Conservation (phyloP, 371 early-diverging fungal genomes). For the Apophysomyces sp. region DNA sequence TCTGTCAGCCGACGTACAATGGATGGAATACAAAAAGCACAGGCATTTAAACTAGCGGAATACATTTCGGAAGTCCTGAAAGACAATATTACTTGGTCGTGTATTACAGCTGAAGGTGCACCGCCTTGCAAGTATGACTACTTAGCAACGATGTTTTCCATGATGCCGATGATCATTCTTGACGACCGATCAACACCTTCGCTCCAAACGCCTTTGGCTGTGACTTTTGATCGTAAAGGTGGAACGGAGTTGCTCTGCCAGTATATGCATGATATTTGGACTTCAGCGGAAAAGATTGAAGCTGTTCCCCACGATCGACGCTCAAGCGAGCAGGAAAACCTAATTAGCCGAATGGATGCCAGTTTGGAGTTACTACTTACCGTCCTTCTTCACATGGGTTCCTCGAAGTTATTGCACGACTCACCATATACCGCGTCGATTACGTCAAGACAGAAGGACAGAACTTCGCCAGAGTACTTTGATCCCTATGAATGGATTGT, state of each 20-base stretch:
- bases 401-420: constrained; percentile 65
- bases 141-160: constrained; percentile 48
- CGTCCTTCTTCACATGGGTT: constrained; percentile 59
- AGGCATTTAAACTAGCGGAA: constrained; percentile 61
- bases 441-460: constrained; percentile 58
- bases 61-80: constrained; percentile 50
- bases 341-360: constrained; percentile 29
- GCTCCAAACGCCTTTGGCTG: constrained; percentile 70
- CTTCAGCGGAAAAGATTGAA: constrained; percentile 31
- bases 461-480: constrained; percentile 56
- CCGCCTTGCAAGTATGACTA: constrained; percentile 55
- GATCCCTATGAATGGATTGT: constrained; percentile 72
- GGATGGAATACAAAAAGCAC: constrained; percentile 50
- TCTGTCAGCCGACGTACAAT: constrained; percentile 62
- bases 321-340: constrained; percentile 22
- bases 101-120: constrained; percentile 26
- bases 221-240: constrained; percentile 64
- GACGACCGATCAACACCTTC: constrained; percentile 65
- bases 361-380: constrained; percentile 61
- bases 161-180: constrained; percentile 43
- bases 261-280: constrained; percentile 60
- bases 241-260: constrained; percentile 62
- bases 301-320: constrained; percentile 21
- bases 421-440: constrained; percentile 63
- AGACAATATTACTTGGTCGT: constrained; percentile 52